A percentile compares a stretch with the other conserved stretches of the same genome.
Conservation (phyloP, 140 eudicot species). For the Senecio squalidus region DNA sequence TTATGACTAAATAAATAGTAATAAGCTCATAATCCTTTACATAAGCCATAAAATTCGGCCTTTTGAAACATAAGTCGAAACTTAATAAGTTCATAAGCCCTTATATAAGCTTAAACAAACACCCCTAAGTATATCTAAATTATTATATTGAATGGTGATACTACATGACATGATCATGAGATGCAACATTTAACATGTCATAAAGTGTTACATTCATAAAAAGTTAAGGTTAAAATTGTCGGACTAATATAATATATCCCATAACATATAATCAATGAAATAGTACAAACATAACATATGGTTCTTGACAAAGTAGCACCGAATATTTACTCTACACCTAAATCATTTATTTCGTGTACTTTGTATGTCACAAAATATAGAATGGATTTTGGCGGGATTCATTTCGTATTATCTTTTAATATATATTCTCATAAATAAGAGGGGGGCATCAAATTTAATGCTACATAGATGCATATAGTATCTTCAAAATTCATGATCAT, state of each 20-base stretch:
- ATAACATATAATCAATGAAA: slow-evolving; percentile 34
- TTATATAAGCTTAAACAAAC: slow-evolving; percentile 1
- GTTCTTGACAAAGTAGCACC: slow-evolving; percentile 25
- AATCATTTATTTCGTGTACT: slow-evolving; percentile 34
- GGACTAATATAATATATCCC: slow-evolving; percentile 31
- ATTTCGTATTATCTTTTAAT: neutral
- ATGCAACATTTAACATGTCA: slow-evolving; percentile 30
- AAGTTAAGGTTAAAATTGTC: slow-evolving; percentile 26
- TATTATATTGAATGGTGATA: slow-evolving; percentile 5
- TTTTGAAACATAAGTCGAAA: too few species aligned
- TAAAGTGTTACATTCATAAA: slow-evolving; percentile 18
- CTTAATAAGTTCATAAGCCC: too few species aligned
- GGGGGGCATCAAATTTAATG: neutral
- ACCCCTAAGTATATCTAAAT: slow-evolving; percentile 6
- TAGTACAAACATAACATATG: slow-evolving; percentile 31
- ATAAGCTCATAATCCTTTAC: too few species aligned
- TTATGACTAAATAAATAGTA: too few species aligned
- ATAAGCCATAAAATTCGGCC: too few species aligned
- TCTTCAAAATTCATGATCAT: neutral
- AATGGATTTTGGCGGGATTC: slow-evolving; percentile 11
- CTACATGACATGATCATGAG: slow-evolving; percentile 22
- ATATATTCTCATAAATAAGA: neutral
- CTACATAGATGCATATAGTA: neutral
- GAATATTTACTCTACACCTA: slow-evolving; percentile 29
- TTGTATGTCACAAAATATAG: slow-evolving; percentile 12